Base-by-base conservation (phyloP, 495 filamentous ascomycete species). In the Tuber magnatum region DNA sequence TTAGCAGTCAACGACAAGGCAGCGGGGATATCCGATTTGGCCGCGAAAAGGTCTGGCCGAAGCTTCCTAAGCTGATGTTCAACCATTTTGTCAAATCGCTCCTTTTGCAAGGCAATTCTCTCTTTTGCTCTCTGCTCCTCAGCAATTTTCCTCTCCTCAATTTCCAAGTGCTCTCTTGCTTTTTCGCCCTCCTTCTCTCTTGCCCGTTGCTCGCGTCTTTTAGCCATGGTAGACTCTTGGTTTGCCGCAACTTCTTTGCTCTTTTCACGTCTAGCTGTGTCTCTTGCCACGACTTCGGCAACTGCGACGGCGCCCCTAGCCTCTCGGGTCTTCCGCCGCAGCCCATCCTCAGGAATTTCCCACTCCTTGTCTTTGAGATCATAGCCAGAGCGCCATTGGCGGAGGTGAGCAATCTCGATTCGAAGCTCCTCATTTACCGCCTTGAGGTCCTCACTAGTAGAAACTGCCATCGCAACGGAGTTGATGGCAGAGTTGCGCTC, bases 401-500 rank as follows among this genome's bases (percentile, higher is more conserved):
- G 86, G 42, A 90, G 84, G 24, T 85, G 84, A 14, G 84, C 74
- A 76, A 88, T 87, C 75, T 88, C 87, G 68, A 84, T 80, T 44
- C 82, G 83, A n/a, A 90, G 77, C 24, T 75, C 83, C 46, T 87
- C 85, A 74, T 87, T 89, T 43, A 89, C 87, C n/a, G 74, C 80
- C 83, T 91, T 91, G 28, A 91, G 82, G 72, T 91, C 89, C 74
- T 91, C 89, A 0, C 86, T 85, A 69, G 88, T 88, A n/a, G 88
- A 85, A 72, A 89, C 90, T 20, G 91, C 89, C 35, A 89, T 86
- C 5, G 86, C 89, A 20, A 92, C 83, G 68, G 92, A 90, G 43
- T 87, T 87, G 41, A 91, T 86, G 9, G 90, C 86, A 72, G 88
- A 87, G 77, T 92, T 90, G 56, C 90, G 86, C 73, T 93, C 91